Conservation (phyloP, 208 protist genomes). For the Leptomonas pyrrhocoris region DNA sequence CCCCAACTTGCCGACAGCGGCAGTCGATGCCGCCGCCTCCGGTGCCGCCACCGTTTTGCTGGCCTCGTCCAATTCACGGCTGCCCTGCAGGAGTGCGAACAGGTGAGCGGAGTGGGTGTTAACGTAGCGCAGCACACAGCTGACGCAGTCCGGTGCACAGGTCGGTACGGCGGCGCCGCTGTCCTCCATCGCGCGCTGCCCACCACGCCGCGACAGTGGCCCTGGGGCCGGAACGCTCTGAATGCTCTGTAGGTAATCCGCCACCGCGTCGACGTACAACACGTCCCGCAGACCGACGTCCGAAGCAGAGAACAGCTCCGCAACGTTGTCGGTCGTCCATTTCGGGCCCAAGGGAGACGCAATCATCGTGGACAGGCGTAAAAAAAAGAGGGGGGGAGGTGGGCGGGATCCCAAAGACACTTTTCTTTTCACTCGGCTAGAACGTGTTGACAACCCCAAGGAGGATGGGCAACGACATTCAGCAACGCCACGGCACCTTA, state of each 20-base stretch:
- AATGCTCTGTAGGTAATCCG: slow-evolving; percentile 31
- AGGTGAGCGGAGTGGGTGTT: slow-evolving; percentile 1
- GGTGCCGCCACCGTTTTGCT: neutral
- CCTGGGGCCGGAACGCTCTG: neutral
- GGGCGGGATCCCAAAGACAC: neutral
- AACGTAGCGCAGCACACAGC: slow-evolving; percentile 23
- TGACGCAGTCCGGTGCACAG: slow-evolving; percentile 2
- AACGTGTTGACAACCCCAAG: too few species aligned
- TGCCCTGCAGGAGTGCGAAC: slow-evolving; percentile 27
- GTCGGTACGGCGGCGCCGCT: neutral
- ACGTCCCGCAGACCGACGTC: slow-evolving; percentile 12
- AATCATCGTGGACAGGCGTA: slow-evolving; percentile 5
- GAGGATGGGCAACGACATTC: too few species aligned
- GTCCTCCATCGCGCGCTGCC: neutral
- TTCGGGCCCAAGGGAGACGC: slow-evolving; percentile 2
- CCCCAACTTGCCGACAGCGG: too few species aligned
- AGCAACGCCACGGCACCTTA: too few species aligned
- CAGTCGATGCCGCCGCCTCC: too few species aligned
- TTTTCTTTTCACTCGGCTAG: too few species aligned
- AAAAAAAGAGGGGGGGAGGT: neutral
- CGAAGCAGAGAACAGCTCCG: slow-evolving; percentile 14
- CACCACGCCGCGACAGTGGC: neutral
- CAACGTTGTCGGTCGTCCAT: slow-evolving; percentile 23
- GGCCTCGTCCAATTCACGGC: neutral
- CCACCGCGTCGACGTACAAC: slow-evolving; percentile 14